phyloP scores from a whole-genome alignment of 768 basidiomycete genomes.

The Lenzites betulinus region DNA sequence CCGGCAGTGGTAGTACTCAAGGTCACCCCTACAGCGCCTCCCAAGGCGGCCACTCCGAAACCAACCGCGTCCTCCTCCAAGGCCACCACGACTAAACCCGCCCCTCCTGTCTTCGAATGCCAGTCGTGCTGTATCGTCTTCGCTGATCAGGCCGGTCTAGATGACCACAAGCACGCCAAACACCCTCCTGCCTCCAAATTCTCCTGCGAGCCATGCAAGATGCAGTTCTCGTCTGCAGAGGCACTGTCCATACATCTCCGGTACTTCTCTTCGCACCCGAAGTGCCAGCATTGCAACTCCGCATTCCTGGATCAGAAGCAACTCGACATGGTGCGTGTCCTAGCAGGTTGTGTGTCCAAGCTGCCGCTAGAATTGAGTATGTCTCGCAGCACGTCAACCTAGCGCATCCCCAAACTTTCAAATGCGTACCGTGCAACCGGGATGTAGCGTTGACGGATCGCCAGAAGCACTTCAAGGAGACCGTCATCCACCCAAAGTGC shows the following conservation, averaged over 20 bases:
- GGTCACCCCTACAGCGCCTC: not conserved
- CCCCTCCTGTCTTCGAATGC: conserved; percentile 5
- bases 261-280: conserved; percentile 11
- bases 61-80: not conserved
- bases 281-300: conserved; percentile 11
- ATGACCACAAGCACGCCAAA: not conserved
- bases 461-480: conserved; percentile 18
- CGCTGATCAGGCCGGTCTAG: not conserved
- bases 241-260: conserved; percentile 11
- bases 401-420: conserved; percentile 2
- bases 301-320: conserved; percentile 14
- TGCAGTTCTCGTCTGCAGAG: conserved; percentile 17
- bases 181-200: conserved; percentile 3
- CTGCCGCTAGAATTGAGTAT: not conserved
- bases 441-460: not conserved
- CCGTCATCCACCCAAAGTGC: conserved; percentile 18
- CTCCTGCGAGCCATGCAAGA: conserved; percentile 11
- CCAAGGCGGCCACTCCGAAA: not conserved
- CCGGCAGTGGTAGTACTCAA: not conserved
- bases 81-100: not conserved
- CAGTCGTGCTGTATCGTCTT: not conserved
- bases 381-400: not conserved
- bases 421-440: conserved; percentile 10
- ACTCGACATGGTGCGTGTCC: conserved; percentile 5
- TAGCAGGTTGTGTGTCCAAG: not conserved